A percentile compares a stretch with the other conserved stretches of the same genome.
These are phyloP conservation scores for Nicotiana tabacum DNA, from an alignment of 257 asterid genomes.

Conservation along the genomic window DNA sequence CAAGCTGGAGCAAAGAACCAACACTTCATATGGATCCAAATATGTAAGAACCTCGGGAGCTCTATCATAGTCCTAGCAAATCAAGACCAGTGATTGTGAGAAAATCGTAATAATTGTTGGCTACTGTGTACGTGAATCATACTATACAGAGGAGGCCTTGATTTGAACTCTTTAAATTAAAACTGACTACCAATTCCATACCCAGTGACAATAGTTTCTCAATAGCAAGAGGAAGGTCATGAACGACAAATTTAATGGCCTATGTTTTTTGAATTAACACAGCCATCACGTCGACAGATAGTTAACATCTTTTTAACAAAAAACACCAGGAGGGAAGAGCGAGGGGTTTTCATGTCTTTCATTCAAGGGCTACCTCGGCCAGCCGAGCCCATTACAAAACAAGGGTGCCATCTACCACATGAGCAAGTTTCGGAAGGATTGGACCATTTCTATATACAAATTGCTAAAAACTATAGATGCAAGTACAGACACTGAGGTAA, in stretches of 20 bases:
- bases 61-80: constrained; percentile 75
- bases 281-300: background rate
- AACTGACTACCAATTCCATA: background rate
- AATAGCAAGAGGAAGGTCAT: background rate
- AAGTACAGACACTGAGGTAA: background rate
- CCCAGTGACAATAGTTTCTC: background rate
- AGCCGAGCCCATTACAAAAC: background rate
- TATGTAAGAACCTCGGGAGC: constrained; percentile 46
- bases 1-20: constrained; percentile 67
- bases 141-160: background rate
- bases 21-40: constrained; percentile 47
- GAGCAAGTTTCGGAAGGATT: background rate
- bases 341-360: no score
- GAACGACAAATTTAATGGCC: background rate
- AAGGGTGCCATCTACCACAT: background rate
- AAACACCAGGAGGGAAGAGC: no score
- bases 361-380: background rate
- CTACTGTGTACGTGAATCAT: background rate
- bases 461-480: background rate
- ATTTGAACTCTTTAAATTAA: background rate
- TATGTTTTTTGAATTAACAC: background rate
- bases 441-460: background rate
- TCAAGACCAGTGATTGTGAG: background rate
- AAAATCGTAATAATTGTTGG: background rate
- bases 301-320: background rate